phyloP scores from a whole-genome alignment of 108 stramenopile genomes.

The Nitzschia sp. region DNA sequence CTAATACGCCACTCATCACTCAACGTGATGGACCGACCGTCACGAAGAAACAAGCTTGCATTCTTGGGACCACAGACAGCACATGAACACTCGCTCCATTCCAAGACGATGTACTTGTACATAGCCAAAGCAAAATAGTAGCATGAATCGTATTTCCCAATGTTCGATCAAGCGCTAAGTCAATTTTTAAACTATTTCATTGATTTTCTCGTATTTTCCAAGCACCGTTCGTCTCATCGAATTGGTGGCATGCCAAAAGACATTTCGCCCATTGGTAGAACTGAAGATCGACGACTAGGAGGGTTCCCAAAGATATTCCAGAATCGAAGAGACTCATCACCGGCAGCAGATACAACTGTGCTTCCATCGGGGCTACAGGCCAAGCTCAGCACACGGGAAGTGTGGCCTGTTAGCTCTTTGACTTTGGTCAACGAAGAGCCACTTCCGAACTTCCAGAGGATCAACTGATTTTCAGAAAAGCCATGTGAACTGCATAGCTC shows the following conservation, averaged over 20 bases:
- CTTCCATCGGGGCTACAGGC: conserved; percentile 94
- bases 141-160: too few species aligned
- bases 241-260: conserved; percentile 45
- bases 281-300: conserved; percentile 41
- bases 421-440: conserved; percentile 92
- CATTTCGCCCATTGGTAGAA: conserved; percentile 34
- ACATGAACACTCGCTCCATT: too few species aligned
- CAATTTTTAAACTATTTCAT: too few species aligned
- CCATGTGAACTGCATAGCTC: conserved; percentile 97
- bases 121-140: too few species aligned
- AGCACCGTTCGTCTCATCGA: conserved; percentile 16
- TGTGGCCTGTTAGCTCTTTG: conserved; percentile 95
- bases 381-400: conserved; percentile 92
- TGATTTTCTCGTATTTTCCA: too few species aligned
- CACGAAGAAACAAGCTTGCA: too few species aligned
- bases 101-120: too few species aligned
- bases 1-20: too few species aligned
- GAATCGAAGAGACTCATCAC: conserved; percentile 98
- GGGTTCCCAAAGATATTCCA: conserved; percentile 96
- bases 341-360: conserved; percentile 95
- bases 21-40: too few species aligned
- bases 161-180: too few species aligned
- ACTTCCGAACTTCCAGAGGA: conserved; percentile 94
- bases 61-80: too few species aligned
- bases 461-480: conserved; percentile 94